phyloP scores from a whole-genome alignment of 1,139 yeast species.

The Cylindricascospora bacillispora region DNA sequence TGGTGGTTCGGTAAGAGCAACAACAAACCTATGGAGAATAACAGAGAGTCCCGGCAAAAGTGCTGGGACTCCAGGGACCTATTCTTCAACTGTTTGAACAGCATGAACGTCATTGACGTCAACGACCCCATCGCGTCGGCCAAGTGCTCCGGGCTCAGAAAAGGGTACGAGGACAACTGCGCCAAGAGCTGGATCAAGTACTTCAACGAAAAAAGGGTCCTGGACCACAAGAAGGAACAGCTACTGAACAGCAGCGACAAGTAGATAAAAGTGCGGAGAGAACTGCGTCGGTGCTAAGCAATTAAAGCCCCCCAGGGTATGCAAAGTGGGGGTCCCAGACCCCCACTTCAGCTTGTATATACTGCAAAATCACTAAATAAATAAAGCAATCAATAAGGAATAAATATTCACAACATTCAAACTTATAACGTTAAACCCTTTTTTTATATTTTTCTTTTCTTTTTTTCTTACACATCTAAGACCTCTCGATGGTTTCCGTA shows the following conservation, averaged over 20 bases:
- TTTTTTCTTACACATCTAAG: too few species aligned
- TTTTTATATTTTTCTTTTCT: too few species aligned
- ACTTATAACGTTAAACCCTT: too few species aligned
- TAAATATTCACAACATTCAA: too few species aligned
- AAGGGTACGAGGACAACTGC: conserved; percentile 41
- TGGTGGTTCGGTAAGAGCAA: too few species aligned
- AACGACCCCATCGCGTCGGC: conserved; percentile 29
- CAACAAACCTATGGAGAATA: conserved; percentile 15
- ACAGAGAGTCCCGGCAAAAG: conserved; percentile 38
- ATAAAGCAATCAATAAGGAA: too few species aligned
- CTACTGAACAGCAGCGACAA: conserved; percentile 42
- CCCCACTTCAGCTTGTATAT: too few species aligned
- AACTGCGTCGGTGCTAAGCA: too few species aligned
- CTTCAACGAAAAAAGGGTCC: conserved; percentile 54
- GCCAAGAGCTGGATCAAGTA: conserved; percentile 58
- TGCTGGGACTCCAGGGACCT: conserved; percentile 62
- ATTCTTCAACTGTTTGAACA: conserved; percentile 47
- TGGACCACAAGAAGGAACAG: conserved; percentile 40
- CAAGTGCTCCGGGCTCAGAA: conserved; percentile 35
- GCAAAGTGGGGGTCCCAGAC: too few species aligned
- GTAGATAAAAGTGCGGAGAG: conserved; percentile 28
- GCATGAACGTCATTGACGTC: conserved; percentile 38
- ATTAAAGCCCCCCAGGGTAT: too few species aligned
- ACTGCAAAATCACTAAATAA: too few species aligned
- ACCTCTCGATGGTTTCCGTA: too few species aligned